Evolutionary conservation across 2,329 filamentous ascomycete genomes (phyloP), one percentile per base, ranked within the genome.

Genomic region (Paraphaeosphaeria sporulosa): DNA sequence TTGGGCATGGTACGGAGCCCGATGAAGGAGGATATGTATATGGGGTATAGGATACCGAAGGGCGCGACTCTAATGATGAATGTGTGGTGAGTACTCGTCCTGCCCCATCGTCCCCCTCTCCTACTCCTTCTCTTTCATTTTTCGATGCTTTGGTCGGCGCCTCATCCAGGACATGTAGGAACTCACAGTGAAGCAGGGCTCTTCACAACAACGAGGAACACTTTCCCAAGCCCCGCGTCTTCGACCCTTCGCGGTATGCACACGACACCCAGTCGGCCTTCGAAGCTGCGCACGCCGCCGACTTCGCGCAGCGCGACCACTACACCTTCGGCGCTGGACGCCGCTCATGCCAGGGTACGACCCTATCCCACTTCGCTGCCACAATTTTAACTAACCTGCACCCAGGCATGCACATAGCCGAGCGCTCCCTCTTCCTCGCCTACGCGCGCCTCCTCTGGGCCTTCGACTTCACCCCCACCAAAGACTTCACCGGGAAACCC

Each of bases 271-370:
- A 65, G 9, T 58, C 55, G 46, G 62, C 62, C 2, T 38, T 60
- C 46, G 50, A 64, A 32, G 59, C 59, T 19, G 63, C 66, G 12
- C 49, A 46, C 12, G 59, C 65, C n/a, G 27, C 58, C 0, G 65
- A 72, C 15, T 51, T 55, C 10, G 47, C 55, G 3, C 69, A 66
- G 17, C 64, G 64, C 51, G 76, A 78, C 17, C 75, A 78, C 49
- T 78, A 71, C 27, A 66, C 64, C 12, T 80, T 77, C 57, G 77
- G 78, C 15, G 70, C 71, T 43, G 79, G 79, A 2, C 67, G 77
- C 2, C 66, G 75, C 8, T 64, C 74, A 19, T 78, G 75, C 54
- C 72, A 71, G 1, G 75, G 27, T 30, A 30, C 27, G 27, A 4
- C 27, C 4, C 27, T 30, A 30, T 8, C 27, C 27, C 27, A 4